phyloP scores from a whole-genome alignment of 129 eudicot species.

The Lactuca sativa region DNA sequence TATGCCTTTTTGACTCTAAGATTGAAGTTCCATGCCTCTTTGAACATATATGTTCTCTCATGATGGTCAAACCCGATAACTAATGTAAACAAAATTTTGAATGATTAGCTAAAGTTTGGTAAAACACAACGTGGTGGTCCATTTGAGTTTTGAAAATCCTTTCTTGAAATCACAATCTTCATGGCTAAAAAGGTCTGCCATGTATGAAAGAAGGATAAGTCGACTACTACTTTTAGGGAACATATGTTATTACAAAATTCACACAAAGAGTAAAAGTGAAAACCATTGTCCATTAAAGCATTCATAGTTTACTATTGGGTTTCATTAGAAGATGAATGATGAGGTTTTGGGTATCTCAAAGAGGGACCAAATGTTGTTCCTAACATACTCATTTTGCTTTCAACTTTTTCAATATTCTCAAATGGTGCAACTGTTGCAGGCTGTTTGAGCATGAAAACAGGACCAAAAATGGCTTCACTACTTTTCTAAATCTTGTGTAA shows the following conservation, averaged over 20 bases:
- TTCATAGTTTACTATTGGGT: conserved; percentile 21
- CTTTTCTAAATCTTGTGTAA: conserved; percentile 19
- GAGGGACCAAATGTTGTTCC: conserved; percentile 23
- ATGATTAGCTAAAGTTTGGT: neutral
- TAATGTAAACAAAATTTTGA: neutral
- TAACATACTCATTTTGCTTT: conserved; percentile 25
- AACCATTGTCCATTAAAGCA: conserved; percentile 21
- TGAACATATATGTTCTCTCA: neutral
- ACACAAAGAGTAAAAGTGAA: conserved; percentile 25
- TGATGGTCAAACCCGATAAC: neutral
- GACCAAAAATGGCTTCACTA: conserved; percentile 13
- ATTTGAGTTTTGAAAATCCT: neutral
- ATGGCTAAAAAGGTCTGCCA: conserved; percentile 1
- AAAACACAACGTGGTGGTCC: neutral
- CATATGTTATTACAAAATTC: conserved; percentile 19
- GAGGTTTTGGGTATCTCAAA: conserved; percentile 23
- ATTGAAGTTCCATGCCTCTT: neutral
- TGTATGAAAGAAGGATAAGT: neutral
- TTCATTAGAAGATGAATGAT: conserved; percentile 24
- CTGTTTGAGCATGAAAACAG: conserved; percentile 18
- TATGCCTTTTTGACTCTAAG: neutral
- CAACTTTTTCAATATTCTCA: neutral
- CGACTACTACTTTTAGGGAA: conserved; percentile 8
- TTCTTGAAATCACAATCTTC: neutral
- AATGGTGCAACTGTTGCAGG: conserved; percentile 9